Percentiles rank a stretch among this genome's conserved stretches.
phyloP scores from a whole-genome alignment of 148 eudicot species.

The Fagopyrum tataricum region DNA sequence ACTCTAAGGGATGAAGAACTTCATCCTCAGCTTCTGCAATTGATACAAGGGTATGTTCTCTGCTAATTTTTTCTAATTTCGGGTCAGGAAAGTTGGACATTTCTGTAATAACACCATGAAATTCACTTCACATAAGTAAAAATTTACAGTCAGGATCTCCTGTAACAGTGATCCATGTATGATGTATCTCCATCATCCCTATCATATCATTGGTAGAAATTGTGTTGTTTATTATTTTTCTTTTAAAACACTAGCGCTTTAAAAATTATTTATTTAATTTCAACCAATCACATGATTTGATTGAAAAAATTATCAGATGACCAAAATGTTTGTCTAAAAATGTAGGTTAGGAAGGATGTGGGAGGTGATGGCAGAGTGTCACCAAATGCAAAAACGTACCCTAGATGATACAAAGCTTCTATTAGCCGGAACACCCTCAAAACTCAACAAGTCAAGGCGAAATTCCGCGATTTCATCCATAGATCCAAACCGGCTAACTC shows the following conservation, averaged over 20 bases:
- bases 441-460: slow-evolving; percentile 34
- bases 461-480: slow-evolving; percentile 38
- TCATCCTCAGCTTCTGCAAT: slow-evolving; percentile 80
- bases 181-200: no score
- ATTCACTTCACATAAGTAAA: background rate
- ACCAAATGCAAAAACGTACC: slow-evolving; percentile 75
- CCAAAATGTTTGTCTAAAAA: background rate
- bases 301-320: no score
- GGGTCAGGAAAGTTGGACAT: background rate
- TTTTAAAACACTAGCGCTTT: no score
- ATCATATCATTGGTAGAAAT: no score
- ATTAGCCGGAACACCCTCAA: slow-evolving; percentile 74
- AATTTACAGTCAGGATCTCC: no score
- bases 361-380: slow-evolving; percentile 88
- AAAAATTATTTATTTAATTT: no score
- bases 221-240: no score
- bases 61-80: background rate
- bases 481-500: slow-evolving; percentile 70
- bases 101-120: background rate
- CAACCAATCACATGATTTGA: no score
- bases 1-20: slow-evolving; percentile 82
- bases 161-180: no score
- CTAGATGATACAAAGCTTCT: slow-evolving; percentile 89
- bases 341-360: slow-evolving; percentile 86
- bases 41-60: slow-evolving; percentile 73